phyloP scores from a whole-genome alignment of 306 rosid species.

The Astragalus glycyphyllos region DNA sequence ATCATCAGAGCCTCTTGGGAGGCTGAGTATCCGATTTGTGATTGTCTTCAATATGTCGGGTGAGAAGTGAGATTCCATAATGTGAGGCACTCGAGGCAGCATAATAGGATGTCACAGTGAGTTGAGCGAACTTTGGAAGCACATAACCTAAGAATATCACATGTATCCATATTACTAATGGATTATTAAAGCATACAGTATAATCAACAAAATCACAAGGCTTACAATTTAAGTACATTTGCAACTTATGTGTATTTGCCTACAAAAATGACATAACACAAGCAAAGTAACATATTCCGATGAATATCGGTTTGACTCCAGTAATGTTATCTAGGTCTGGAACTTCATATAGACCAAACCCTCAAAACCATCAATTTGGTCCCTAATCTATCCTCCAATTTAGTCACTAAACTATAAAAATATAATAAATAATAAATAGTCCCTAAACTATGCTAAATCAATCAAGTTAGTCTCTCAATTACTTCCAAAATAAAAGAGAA shows the following conservation, averaged over 20 bases:
- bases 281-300: slow-evolving; percentile 2
- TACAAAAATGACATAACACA: slow-evolving; percentile 14
- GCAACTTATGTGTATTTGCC: not conserved
- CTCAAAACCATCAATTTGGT: not conserved
- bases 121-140: slow-evolving; percentile 84
- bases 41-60: slow-evolving; percentile 83
- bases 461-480: no score
- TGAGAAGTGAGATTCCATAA: slow-evolving; percentile 86
- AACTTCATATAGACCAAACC: not conserved
- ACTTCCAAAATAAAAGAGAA: no score
- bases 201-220: slow-evolving; percentile 25
- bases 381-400: no score
- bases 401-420: no score
- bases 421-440: no score
- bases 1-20: slow-evolving; percentile 55
- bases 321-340: not conserved
- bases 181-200: not conserved
- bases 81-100: slow-evolving; percentile 93
- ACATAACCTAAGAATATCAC: slow-evolving; percentile 63
- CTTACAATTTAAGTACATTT: slow-evolving; percentile 11
- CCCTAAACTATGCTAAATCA: no score
- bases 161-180: slow-evolving; percentile 35
- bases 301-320: not conserved
- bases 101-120: slow-evolving; percentile 86
- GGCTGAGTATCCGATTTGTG: slow-evolving; percentile 52